Conservation (phyloP, 2,329 filamentous ascomycete genomes). For the Aspergillus sp. region DNA sequence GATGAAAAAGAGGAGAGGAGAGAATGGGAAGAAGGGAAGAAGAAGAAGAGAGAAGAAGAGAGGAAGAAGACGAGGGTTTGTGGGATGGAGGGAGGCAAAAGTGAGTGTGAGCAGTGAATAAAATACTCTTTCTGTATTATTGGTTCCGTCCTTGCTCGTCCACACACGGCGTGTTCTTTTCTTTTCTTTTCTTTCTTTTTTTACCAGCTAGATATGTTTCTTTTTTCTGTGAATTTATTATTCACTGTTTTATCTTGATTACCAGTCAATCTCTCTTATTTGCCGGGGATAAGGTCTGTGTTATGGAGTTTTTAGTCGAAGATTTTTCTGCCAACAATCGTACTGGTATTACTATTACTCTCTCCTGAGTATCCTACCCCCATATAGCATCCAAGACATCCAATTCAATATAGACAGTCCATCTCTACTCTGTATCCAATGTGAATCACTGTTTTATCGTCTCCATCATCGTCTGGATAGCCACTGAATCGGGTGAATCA, state of each 20-base stretch:
- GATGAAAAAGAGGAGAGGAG: conserved; percentile 7
- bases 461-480: no score
- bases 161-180: not conserved
- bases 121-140: not conserved
- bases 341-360: not conserved
- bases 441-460: no score
- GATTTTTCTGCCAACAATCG: not conserved
- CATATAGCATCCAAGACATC: not conserved
- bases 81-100: conserved; percentile 10
- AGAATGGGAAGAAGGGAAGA: conserved; percentile 4
- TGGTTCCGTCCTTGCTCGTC: not conserved
- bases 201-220: not conserved
- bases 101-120: conserved; percentile 1
- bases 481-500: no score
- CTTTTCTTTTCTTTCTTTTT: not conserved
- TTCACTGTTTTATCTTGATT: no score
- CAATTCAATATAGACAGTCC: no score
- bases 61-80: conserved; percentile 5
- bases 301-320: no score
- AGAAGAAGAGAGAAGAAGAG: conserved; percentile 1
- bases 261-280: not conserved
- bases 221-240: no score
- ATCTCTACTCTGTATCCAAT: no score
- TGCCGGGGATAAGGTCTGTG: not conserved
- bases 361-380: not conserved